Base-by-base conservation (phyloP, 306 rosid species). In the Biancaea sappan region DNA sequence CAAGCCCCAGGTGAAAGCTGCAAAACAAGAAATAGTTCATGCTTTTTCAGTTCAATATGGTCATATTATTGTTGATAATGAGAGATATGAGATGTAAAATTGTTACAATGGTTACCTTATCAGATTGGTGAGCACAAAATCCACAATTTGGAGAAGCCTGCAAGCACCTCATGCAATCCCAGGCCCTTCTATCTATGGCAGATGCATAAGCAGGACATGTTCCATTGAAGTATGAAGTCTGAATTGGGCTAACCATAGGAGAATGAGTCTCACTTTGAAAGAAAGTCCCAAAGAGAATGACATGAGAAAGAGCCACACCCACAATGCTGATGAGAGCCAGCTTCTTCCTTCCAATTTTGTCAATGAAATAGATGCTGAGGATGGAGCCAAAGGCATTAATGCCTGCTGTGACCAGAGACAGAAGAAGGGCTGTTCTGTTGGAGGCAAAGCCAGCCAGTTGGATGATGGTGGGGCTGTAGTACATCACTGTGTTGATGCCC, bases 1-100 rank as follows among this genome's bases (percentile, higher is more conserved):
- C 94, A 86, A 38, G 88, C 91, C 71, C 94, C 88, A 2, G 88
- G 94, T 4, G 54, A 50, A 16, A 89, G 79, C 91, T 89, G 87
- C 77, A 69, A 0, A 26, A 82, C 13, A 58, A 31, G 22, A 58
- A 15, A n/a, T n/a, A n/a, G n/a, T n/a, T n/a, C n/a, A n/a, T n/a
- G n/a, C n/a, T n/a, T n/a, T n/a, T n/a, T n/a, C n/a, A n/a, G n/a
- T n/a, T n/a, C n/a, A n/a, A n/a, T n/a, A n/a, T n/a, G n/a, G n/a
- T n/a, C n/a, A n/a, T n/a, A n/a, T n/a, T n/a, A n/a, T n/a, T n/a
- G n/a, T n/a, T n/a, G n/a, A 56, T 37, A 13, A 56, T 26, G 62
- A 25, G 29, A 9, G 2, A 52, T 53, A 53, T 21, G 8, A 4
- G 0, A 57, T n/a, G n/a, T n/a, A n/a, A n/a, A n/a, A n/a, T n/a